phyloP scores from a whole-genome alignment of 1,139 yeast species.

The Kodamaea plutei region DNA sequence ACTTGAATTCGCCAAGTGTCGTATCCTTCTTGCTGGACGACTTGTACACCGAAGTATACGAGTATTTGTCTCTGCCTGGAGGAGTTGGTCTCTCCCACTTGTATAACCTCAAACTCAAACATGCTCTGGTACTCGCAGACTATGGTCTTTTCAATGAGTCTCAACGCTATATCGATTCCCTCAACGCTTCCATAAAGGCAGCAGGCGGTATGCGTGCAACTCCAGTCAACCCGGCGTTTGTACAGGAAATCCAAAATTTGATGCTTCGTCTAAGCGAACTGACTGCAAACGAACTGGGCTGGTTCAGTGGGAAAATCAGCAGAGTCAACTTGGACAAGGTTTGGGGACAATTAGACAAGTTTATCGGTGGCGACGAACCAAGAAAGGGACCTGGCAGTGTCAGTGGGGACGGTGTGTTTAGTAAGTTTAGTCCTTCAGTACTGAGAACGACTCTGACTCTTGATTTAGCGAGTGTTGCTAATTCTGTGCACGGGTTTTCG shows the following conservation, averaged over 20 bases:
- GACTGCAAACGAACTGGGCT: constrained; percentile 41
- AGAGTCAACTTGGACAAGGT: constrained; percentile 80
- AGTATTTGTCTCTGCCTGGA: constrained; percentile 40
- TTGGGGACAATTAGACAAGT: constrained; percentile 86
- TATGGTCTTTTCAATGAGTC: constrained; percentile 54
- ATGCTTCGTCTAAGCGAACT: constrained; percentile 44
- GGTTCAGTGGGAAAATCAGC: constrained; percentile 62
- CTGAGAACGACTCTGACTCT: constrained; percentile 51
- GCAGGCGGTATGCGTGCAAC: constrained; percentile 35
- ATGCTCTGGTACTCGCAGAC: constrained; percentile 64
- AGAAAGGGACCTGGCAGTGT: constrained; percentile 19
- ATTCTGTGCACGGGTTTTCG: not conserved
- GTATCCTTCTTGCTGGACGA: constrained; percentile 30
- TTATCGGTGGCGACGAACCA: constrained; percentile 82
- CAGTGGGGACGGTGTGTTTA: constrained; percentile 54
- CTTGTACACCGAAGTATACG: constrained; percentile 70
- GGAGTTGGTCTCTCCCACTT: constrained; percentile 49
- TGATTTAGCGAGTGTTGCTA: constrained; percentile 26
- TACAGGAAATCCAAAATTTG: constrained; percentile 37
- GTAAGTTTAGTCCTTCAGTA: constrained; percentile 65
- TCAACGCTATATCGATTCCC: constrained; percentile 54
- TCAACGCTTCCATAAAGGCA: constrained; percentile 41
- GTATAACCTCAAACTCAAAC: constrained; percentile 52
- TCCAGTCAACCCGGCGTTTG: constrained; percentile 31
- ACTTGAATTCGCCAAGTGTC: constrained; percentile 18